Evolutionary conservation across 192 early-diverging fungal species (phyloP), one percentile per base, ranked within the genome.

Genomic region (Lunasporangiospora selenospora): DNA sequence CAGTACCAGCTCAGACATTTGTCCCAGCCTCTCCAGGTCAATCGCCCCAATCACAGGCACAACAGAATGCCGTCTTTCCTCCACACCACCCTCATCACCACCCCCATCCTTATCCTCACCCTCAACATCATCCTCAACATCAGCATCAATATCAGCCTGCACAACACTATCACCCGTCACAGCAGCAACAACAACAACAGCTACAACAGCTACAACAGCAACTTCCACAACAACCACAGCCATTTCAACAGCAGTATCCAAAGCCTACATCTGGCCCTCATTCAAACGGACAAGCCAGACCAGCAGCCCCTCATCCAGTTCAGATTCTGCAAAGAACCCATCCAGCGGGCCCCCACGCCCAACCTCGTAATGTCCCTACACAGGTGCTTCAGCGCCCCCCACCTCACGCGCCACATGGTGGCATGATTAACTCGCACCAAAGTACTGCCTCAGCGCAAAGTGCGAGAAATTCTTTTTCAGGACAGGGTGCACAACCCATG

Each of bases 281-380:
- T 58, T 38, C 61, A 63, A n/a, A n/a, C n/a, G n/a, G n/a, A n/a
- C n/a, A n/a, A n/a, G 12, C 54, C 55, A n/a, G 26, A 18, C 8
- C 34, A 42, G 18, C 59, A 34, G 11, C 59, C 60, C 10, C 48
- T 54, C 23, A 13, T 43, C 69, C 69, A n/a, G 60, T 73, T 21
- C 69, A 73, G 49, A 73, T 73, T 55, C 32, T 73, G 46, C 69
- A 73, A 4, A 29, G 69, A 29, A 58, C 60, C 6, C 69, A 73
- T 49, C 45, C 54, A 23, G 43, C 57, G 53, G 38, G 52, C 23
- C 61, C 69, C 8, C 69, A 73, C 36, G 61, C 39, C 23, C 69
- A 73, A 26, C 45, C 58, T n/a, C 60, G 61, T 18, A 53, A 59
- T 27, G 69, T 63, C 7, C 69, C 69, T 10, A 73, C 60, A 3